Base-by-base conservation (phyloP, 352 stramenopile species). In the Blastocystis sp. region DNA sequence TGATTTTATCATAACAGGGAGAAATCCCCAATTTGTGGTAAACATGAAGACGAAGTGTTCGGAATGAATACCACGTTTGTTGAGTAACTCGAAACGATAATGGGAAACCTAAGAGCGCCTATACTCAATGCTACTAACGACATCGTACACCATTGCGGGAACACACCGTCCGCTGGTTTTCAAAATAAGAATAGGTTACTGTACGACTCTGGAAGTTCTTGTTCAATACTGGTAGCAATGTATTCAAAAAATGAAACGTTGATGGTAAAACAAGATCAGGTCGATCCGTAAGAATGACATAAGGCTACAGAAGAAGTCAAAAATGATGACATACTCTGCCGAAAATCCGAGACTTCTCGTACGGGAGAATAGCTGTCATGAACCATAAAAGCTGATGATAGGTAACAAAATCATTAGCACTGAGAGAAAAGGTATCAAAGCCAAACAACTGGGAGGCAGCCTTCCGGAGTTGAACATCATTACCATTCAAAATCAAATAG, bases 401-500 rank as follows among this genome's bases (percentile, higher is more conserved):
- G 11, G 32, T 21, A 43, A 43, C 24, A 39, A 69, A 69, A 6
- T 69, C 24, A n/a, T 35, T 24, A 29, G 24, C n/a, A 63, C 46
- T 65, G 46, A 80, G 69, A 63, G 69, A 58, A 39, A 52, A 80
- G 5, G 39, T 21, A 39, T 80, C n/a, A 29, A 29, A n/a, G 3
- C 43, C 27, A 52, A 80, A 80, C 5, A 80, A 52, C 21, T 27
- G 42, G 43, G 27, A 5, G 24, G 46, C 46, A 16, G 49, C 27
- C n/a, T 80, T 39, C 19, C 46, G 4, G 19, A 63, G 21, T 19
- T 39, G 69, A 2, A 61, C 7, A 1, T 59, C 39, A 43, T 80
- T 80, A 24, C 43, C 46, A 52, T 80, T 80, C 12, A 63, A n/a
- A n/a, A 80, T 80, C 7, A 80, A 29, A 35, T 49, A 80, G 24